Conservation (phyloP, 257 asterid species). For the Schizonepeta tenuifolia region DNA sequence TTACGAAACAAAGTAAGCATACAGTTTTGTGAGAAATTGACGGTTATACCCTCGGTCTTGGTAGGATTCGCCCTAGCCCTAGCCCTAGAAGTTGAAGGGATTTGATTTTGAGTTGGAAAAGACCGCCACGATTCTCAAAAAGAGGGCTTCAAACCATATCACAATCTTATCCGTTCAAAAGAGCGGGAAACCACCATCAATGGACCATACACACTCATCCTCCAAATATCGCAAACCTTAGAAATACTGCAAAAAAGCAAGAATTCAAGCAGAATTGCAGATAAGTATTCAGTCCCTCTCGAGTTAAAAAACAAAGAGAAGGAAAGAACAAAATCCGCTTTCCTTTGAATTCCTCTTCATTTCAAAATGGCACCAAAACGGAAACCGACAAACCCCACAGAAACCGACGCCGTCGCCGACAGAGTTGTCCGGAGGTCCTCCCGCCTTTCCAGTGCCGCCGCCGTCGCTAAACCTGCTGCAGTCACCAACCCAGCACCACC, state of each 20-base stretch:
- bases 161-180: constrained; percentile 51
- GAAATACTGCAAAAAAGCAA: neutral
- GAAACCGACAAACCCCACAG: constrained; percentile 18
- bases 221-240: too few relatives aligned
- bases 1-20: too few relatives aligned
- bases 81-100: neutral
- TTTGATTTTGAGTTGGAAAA: neutral
- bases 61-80: neutral
- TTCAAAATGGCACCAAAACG: constrained; percentile 50
- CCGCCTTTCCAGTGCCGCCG: constrained; percentile 30
- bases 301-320: too few relatives aligned
- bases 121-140: neutral
- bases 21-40: too few relatives aligned
- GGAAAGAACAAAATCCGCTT: too few relatives aligned
- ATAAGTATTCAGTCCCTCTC: neutral
- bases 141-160: too few relatives aligned
- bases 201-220: neutral
- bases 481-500: constrained; percentile 34
- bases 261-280: neutral
- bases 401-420: constrained; percentile 34
- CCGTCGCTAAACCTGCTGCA: constrained; percentile 26
- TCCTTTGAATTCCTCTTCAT: neutral
- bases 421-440: constrained; percentile 44
- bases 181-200: constrained; percentile 50
- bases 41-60: too few relatives aligned